A percentile compares a stretch with the other conserved stretches of the same genome.
phyloP scores from a whole-genome alignment of 2,329 filamentous ascomycete species.

The Coniosporium tulheliwenetii region DNA sequence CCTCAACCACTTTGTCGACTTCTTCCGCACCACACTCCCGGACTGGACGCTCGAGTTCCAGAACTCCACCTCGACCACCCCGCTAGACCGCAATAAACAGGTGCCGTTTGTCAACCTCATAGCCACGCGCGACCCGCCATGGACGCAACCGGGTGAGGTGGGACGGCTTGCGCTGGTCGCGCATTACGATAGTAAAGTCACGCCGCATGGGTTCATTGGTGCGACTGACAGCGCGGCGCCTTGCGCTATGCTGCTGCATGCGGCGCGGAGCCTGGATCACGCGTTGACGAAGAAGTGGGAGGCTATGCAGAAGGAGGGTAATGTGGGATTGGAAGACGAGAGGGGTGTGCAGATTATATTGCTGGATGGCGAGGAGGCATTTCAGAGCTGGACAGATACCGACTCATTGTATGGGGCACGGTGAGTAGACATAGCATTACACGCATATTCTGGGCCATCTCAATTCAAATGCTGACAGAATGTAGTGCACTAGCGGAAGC shows the following conservation, averaged over 20 bases:
- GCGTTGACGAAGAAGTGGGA: conserved; percentile 74
- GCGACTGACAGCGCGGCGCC: conserved; percentile 88
- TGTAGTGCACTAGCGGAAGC: conserved; percentile 52
- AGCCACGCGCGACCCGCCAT: conserved; percentile 76
- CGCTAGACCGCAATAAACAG: conserved; percentile 51
- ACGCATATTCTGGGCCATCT: background rate
- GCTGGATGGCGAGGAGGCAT: conserved; percentile 90
- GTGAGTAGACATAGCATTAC: conserved; percentile 23
- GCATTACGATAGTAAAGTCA: conserved; percentile 79
- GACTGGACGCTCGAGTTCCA: conserved; percentile 71
- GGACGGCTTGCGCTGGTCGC: conserved; percentile 74
- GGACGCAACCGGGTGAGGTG: conserved; percentile 57
- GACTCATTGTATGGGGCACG: conserved; percentile 85
- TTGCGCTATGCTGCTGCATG: conserved; percentile 85
- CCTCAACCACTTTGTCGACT: conserved; percentile 69
- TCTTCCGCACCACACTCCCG: conserved; percentile 61
- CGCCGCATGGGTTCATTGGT: conserved; percentile 75
- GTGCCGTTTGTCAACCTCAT: conserved; percentile 82
- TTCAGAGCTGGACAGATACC: conserved; percentile 57
- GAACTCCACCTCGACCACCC: conserved; percentile 78
- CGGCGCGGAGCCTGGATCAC: conserved; percentile 62
- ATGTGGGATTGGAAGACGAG: conserved; percentile 49
- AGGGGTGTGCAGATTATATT: conserved; percentile 80
- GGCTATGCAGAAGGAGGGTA: conserved; percentile 44
- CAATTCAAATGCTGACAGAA: conserved; percentile 1